Base-by-base conservation (phyloP, 2,329 filamentous ascomycete genomes). In the Boeremia exigua region DNA sequence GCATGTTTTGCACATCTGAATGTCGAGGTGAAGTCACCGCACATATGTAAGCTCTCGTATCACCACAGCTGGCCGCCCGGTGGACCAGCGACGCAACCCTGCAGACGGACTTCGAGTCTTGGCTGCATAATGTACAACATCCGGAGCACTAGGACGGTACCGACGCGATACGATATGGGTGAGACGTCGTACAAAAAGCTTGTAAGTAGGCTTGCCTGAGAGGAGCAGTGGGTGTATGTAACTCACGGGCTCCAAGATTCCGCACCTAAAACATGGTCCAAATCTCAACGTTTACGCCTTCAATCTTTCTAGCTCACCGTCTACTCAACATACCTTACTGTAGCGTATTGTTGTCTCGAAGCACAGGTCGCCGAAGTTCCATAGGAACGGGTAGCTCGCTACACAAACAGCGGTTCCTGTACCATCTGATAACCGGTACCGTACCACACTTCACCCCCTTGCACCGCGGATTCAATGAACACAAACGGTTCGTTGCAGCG, bases 111-210 rank as follows among this genome's bases (percentile, higher is more conserved):
- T 27, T 29, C 17, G 29, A 12, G 17, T 14, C 53, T 56, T 51
- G 47, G 53, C 53, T 51, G 47, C 53, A 51, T 56, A 30, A 48
- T 43, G 53, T 56, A 42, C 47, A 39, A 56, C 53, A 38, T 38
- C 32, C 32, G n/a, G 34, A 45, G 28, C 34, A 42, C 19, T 50
- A 27, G 43, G 48, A 43, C 37, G 47, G 47, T 51, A 56, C 42
- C 42, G 53, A 51, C 38, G 47, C 40, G 47, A 56, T 51, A 51
- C 53, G 36, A 46, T 33, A 14, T 34, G 29, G 39, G 30, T 36
- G 34, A 9, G 40, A 50, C 23, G 53, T 51, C 25, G 53, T 27
- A 56, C 47, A 43, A 19, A 27, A 51, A 32, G 42, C 47, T 51
- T 36, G 49, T 43, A 47, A 46, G 47, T 38, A 48, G 36, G 17